Evolutionary conservation across 495 filamentous ascomycete genomes (phyloP), one percentile per base, ranked within the genome.

Genomic region (Aspergillus cavernicola): DNA sequence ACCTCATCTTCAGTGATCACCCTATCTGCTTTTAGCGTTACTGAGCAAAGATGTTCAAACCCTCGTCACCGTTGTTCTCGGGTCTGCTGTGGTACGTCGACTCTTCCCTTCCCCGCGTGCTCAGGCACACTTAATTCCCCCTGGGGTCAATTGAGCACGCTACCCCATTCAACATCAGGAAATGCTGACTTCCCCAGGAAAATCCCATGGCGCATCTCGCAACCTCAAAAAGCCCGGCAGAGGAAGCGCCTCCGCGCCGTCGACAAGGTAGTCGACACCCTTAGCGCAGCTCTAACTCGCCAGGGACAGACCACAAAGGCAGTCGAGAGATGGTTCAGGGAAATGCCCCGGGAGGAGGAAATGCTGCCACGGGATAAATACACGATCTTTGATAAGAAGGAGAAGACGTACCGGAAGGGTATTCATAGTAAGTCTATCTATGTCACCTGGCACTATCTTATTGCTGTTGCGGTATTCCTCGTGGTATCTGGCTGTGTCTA

Each of bases 361-460:
- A 98, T 98, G 93, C 67, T 95, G 66, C 85, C 93, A 38, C 87
- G 83, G 70, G 93, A 98, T 72, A 98, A 98, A 71, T 98, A 98
- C 75, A 96, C 92, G 18, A 85, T 98, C 56, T 98, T 97, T 74
- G 91, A 95, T 71, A 84, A 91, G 59, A 97, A 96, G 70, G 92
- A 86, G 77, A 95, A 89, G 84, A 83, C 77, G 56, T 98, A 98
- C 72, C 79, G 93, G 67, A 98, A 98, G 82, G 85, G 88, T 15
- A 89, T 97, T 64, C 93, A 96, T 71, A 97, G 92, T 97, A 77
- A 55, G 92, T 87, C 40, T 19, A 29, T 6, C 6, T 15, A 28
- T 28, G n/a, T 33, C 6, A 11, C 12, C 26, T 26, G 19, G 20
- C 43, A 24, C 42, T 52, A n/a, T n/a, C n/a, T n/a, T 44, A 41